Evolutionary conservation across 164 flowering plant species (phyloP), one percentile per base, ranked within the genome.

Genomic region (Aristolochia contorta): DNA sequence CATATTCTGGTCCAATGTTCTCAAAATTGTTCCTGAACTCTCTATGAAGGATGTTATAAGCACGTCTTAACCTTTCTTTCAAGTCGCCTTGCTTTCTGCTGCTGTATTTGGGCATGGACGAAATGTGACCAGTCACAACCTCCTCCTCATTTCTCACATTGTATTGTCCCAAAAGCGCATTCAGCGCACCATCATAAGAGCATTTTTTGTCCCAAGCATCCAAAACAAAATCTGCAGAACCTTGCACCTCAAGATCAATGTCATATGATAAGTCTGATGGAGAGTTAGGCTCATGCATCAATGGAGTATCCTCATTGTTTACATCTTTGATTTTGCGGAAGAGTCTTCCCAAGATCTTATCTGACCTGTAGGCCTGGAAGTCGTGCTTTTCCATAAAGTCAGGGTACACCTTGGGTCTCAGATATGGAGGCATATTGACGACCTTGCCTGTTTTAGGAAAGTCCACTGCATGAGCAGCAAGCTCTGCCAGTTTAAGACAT

Each of bases 401-500:
- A 5, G 97, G 97, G 54, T 94, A 94, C 58, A 75, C 8, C 59
- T 89, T 87, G 1, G 97, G 96, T 72, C 78, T 91, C 10, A 91
- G 79, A 4, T 66, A 49, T 6, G 53, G 22, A 1, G 97, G 99
- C 96, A 94, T 78, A 51, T 66, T 59, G 16, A 87, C 96, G 4
- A 78, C 9, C 60, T 78, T 82, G 15, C 99, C 99, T 6, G 97
- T 94, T 77, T 94, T 91, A 0, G 97, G 99, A 56, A 85, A 88
- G 72, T 94, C 99, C 59, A 94, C 99, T 8, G 99, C 97, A 23
- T 72, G 72, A 4, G 99, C 97, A 12, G 97, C 99, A 56, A 89
- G 83, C 72, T 85, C 78, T 8, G 99, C 96, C 32, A 94, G 72
- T 23, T 58, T 49, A 4, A 83, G 56, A 73, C 99, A 94, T 12